Percentiles rank a stretch among this genome's conserved stretches.
phyloP scores from a whole-genome alignment of 2,329 filamentous ascomycete genomes.

The Penicillium sp. region DNA sequence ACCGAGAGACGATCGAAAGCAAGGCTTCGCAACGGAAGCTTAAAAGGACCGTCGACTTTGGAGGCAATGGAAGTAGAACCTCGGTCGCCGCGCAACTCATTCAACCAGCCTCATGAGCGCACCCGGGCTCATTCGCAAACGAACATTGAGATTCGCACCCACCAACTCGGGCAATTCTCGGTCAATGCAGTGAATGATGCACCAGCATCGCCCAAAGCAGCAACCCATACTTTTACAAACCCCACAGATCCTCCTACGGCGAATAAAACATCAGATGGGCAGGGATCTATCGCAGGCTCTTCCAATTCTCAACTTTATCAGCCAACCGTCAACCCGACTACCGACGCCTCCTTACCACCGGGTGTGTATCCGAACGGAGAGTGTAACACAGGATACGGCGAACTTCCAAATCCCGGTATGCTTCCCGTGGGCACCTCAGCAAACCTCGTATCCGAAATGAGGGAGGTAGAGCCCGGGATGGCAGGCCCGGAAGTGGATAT shows the following conservation, averaged over 20 bases:
- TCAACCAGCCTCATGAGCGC: not conserved
- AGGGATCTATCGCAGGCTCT: not conserved
- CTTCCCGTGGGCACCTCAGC: constrained; percentile 10
- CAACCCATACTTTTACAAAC: constrained; percentile 2
- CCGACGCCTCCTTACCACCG: constrained; percentile 14
- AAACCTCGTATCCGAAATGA: constrained; percentile 10
- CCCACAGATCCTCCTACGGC: not conserved
- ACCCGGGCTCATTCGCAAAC: not conserved
- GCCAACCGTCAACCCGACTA: constrained; percentile 5
- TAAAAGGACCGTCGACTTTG: constrained; percentile 8
- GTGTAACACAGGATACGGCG: constrained; percentile 11
- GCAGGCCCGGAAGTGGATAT: constrained; percentile 16
- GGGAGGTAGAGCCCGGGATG: constrained; percentile 14
- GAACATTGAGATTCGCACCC: constrained; percentile 4
- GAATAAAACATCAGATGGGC: constrained; percentile 3
- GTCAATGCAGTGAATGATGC: not conserved
- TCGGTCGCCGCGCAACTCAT: constrained; percentile 8
- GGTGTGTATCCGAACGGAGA: constrained; percentile 1
- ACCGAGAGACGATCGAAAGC: constrained; percentile 42
- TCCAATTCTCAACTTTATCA: constrained; percentile 11
- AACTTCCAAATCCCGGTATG: constrained; percentile 13
- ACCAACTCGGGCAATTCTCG: constrained; percentile 14
- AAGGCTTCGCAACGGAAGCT: constrained; percentile 24
- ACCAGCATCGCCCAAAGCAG: constrained; percentile 1
- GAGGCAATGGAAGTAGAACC: constrained; percentile 13